A percentile compares a stretch with the other conserved stretches of the same genome.
phyloP scores from a whole-genome alignment of 2,329 filamentous ascomycete genomes.

The Xylariaceae sp. region DNA sequence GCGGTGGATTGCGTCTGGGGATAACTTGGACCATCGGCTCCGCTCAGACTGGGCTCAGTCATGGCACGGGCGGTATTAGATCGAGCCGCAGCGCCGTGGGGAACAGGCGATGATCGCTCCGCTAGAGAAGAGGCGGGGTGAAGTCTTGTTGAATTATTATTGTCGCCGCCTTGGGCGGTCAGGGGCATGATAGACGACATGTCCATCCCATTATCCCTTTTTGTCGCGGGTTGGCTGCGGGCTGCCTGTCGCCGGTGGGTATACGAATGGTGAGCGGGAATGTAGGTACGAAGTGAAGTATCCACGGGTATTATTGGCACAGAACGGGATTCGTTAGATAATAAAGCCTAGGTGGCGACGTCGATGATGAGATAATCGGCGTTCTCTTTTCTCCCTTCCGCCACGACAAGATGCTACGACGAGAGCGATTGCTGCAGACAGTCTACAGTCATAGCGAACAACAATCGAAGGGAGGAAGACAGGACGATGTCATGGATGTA shows the following conservation, averaged over 20 bases:
- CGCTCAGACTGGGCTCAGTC: not conserved
- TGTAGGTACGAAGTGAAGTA: no score
- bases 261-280: no score
- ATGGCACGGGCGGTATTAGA: slow-evolving; percentile 4
- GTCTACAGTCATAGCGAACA: not conserved
- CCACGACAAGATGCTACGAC: not conserved
- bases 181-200: slow-evolving; percentile 27
- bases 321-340: not conserved
- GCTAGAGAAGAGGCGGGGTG: slow-evolving; percentile 4
- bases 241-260: no score
- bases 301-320: no score
- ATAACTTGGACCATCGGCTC: slow-evolving; percentile 1
- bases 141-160: slow-evolving; percentile 3
- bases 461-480: not conserved
- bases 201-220: slow-evolving; percentile 25
- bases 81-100: slow-evolving; percentile 4
- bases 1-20: slow-evolving; percentile 3
- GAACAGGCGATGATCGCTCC: slow-evolving; percentile 1
- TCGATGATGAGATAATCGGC: not conserved
- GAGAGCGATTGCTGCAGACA: not conserved
- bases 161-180: slow-evolving; percentile 23
- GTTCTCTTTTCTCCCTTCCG: not conserved
- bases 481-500: slow-evolving; percentile 17
- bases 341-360: no score
- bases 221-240: not conserved